Evolutionary conservation across 2,329 filamentous ascomycete species (phyloP).

Genomic region (Aspergillus uvarum): DNA sequence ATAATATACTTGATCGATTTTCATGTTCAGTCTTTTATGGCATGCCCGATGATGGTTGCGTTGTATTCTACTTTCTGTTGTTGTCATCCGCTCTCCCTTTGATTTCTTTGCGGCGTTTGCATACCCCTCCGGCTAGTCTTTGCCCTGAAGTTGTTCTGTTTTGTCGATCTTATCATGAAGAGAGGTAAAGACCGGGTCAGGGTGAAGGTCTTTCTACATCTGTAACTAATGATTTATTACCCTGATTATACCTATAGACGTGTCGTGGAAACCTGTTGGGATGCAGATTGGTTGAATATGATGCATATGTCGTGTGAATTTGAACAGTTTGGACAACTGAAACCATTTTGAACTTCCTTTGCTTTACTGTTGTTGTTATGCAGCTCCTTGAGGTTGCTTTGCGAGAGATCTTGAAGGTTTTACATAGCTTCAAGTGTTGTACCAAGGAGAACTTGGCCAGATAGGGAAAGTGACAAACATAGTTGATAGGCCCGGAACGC

Average conservation of each 20-base stretch:
- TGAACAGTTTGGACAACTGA: no score
- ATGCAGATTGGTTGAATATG: not conserved
- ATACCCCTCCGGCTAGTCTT: conserved; percentile 17
- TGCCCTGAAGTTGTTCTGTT: conserved; percentile 12
- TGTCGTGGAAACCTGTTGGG: not conserved
- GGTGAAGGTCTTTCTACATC: not conserved
- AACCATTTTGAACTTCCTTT: no score
- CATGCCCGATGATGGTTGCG: conserved; percentile 15
- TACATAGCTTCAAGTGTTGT: no score
- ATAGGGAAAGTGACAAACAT: no score
- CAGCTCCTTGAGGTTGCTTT: no score
- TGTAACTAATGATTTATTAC: conserved; percentile 9
- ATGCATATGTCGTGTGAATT: not conserved
- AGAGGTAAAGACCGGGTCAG: conserved; percentile 1
- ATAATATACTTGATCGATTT: conserved; percentile 12
- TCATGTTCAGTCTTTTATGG: conserved; percentile 11
- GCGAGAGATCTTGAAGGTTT: no score
- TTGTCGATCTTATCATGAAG: not conserved
- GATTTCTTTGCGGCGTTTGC: conserved; percentile 17
- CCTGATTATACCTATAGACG: conserved; percentile 9
- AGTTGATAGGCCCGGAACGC: no score
- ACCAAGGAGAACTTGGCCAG: no score
- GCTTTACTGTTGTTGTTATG: no score
- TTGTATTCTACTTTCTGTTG: conserved; percentile 13
- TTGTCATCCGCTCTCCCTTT: conserved; percentile 1